Evolutionary conservation across 257 asterid species (phyloP).

Genomic region (Solanum chiquidenum): DNA sequence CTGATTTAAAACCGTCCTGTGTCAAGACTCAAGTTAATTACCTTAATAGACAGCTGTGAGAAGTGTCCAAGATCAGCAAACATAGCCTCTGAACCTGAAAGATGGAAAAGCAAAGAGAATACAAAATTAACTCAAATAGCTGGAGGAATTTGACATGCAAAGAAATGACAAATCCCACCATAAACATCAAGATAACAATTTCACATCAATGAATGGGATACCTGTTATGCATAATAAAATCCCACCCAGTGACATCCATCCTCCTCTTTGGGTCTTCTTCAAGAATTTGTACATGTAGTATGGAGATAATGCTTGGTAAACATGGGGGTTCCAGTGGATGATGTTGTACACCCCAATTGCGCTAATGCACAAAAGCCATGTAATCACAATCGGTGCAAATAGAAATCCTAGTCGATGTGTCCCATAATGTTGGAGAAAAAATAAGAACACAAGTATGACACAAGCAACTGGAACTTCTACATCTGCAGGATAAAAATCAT

Average conservation of each 20-base stretch:
- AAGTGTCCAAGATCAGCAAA: conserved; percentile 97
- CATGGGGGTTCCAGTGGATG: conserved; percentile 71
- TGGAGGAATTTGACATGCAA: neutral
- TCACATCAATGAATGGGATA: conserved; percentile 4
- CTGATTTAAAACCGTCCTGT: neutral
- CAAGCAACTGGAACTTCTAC: conserved; percentile 90
- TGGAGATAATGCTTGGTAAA: conserved; percentile 87
- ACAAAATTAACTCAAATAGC: neutral
- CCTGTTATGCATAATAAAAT: conserved; percentile 86
- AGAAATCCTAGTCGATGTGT: conserved; percentile 83
- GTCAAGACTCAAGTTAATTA: conserved; percentile 3
- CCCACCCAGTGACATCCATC: conserved; percentile 98
- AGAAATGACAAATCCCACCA: neutral
- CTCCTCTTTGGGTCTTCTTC: conserved; percentile 68
- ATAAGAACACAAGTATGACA: conserved; percentile 60
- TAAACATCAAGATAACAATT: neutral
- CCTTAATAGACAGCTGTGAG: conserved; percentile 89
- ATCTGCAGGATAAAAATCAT: conserved; percentile 33
- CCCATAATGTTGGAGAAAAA: conserved; percentile 88
- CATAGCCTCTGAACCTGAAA: conserved; percentile 93
- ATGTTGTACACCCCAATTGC: conserved; percentile 86
- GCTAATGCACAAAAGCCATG: conserved; percentile 96
- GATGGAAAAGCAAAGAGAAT: neutral
- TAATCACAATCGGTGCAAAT: conserved; percentile 77
- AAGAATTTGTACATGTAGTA: conserved; percentile 95